Percentiles rank a stretch among this genome's conserved stretches.
Conservation (phyloP, 768 basidiomycete species). For the Lactifluus piperatus region DNA sequence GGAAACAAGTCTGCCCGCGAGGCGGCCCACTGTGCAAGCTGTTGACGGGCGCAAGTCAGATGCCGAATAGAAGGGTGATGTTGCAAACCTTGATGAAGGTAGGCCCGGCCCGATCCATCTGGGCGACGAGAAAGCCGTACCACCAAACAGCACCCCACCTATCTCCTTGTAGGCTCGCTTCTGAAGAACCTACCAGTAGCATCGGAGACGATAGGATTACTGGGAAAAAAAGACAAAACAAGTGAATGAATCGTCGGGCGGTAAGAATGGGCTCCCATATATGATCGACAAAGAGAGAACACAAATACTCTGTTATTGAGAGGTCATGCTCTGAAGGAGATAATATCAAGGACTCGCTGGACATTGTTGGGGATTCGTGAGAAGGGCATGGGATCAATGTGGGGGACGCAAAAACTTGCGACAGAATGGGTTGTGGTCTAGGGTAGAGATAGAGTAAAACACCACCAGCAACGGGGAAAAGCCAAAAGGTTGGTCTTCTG, state of each 20-base stretch:
- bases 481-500: conserved; percentile 36
- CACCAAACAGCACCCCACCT: conserved; percentile 96
- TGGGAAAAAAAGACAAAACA: conserved; percentile 79
- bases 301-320: conserved; percentile 38
- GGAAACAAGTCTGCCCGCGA: conserved; percentile 94
- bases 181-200: conserved; percentile 58
- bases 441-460: conserved; percentile 42
- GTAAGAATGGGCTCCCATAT: conserved; percentile 86
- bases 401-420: conserved; percentile 43
- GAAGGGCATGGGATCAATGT: conserved; percentile 38
- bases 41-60: background rate
- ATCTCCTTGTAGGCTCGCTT: conserved; percentile 54
- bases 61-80: background rate
- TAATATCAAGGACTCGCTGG: conserved; percentile 35
- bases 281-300: conserved; percentile 40
- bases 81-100: conserved; percentile 85
- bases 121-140: conserved; percentile 80
- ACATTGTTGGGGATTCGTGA: conserved; percentile 7
- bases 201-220: conserved; percentile 80
- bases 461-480: conserved; percentile 49
- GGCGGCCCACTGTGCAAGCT: conserved; percentile 98
- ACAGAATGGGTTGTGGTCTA: conserved; percentile 33
- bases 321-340: conserved; percentile 61
- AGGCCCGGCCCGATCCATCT: conserved; percentile 93
- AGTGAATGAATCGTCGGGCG: conserved; percentile 69